Percentiles rank a stretch among this genome's conserved stretches.
phyloP scores from a whole-genome alignment of 192 early-diverging fungal genomes.

The Mortierella claussenii region DNA sequence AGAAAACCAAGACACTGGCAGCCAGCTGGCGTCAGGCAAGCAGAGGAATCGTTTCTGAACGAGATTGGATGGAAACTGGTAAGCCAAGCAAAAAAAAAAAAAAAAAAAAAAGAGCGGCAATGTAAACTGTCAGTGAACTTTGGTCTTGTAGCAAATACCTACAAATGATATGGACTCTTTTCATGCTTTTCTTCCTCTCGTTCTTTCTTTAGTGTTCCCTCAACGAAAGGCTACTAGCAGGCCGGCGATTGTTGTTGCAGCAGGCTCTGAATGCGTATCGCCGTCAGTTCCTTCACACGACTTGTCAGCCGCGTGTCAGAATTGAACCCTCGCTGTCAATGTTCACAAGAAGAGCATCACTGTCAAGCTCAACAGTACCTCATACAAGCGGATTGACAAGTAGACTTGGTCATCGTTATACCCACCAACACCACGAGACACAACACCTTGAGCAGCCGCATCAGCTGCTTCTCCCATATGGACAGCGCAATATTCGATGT shows the following conservation, averaged over 20 bases:
- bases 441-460: neutral
- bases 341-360: constrained; percentile 7
- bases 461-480: neutral
- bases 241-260: constrained; percentile 61
- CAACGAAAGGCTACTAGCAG: constrained; percentile 53
- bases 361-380: neutral
- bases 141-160: neutral
- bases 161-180: neutral
- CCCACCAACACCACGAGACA: neutral
- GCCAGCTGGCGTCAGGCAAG: constrained; percentile 54
- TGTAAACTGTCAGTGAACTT: neutral
- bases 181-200: neutral
- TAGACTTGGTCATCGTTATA: neutral
- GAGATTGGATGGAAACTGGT: constrained; percentile 76
- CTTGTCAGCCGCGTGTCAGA: constrained; percentile 35
- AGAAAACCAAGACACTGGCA: constrained; percentile 31
- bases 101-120: neutral
- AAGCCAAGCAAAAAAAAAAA: constrained; percentile 10
- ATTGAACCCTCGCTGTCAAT: constrained; percentile 13
- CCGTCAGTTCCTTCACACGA: constrained; percentile 21
- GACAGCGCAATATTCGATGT: neutral
- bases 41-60: constrained; percentile 56
- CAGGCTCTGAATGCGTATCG: constrained; percentile 63
- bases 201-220: constrained; percentile 43
- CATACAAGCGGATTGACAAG: neutral